Conservation (phyloP, 2,329 filamentous ascomycete genomes). For the Curvularia hawaiiensis region DNA sequence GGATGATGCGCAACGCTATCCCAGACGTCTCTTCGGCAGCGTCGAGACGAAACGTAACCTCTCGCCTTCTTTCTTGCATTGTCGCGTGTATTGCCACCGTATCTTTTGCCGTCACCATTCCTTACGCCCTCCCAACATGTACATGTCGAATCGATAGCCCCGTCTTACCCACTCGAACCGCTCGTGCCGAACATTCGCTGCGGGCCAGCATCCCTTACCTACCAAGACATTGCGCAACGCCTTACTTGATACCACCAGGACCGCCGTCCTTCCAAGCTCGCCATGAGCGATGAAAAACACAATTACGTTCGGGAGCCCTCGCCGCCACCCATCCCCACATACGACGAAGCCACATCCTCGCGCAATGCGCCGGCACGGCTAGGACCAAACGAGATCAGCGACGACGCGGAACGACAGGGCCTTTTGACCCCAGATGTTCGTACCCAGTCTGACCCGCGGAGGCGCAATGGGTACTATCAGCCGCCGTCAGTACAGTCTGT, state of each 20-base stretch:
- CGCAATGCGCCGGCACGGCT: slow-evolving; percentile 55
- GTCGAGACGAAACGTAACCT: slow-evolving; percentile 8
- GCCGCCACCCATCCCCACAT: slow-evolving; percentile 74
- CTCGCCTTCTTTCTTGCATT: slow-evolving; percentile 10
- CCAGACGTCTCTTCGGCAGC: slow-evolving; percentile 19
- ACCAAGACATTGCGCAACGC: slow-evolving; percentile 8
- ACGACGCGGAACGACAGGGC: slow-evolving; percentile 77
- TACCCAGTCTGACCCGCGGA: slow-evolving; percentile 37
- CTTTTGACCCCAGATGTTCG: slow-evolving; percentile 63
- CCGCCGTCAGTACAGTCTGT: slow-evolving; percentile 84
- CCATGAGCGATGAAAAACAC: slow-evolving; percentile 50
- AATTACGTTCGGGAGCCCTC: slow-evolving; percentile 52
- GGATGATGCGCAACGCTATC: slow-evolving; percentile 25
- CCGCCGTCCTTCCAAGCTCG: slow-evolving; percentile 19
- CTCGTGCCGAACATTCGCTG: slow-evolving; percentile 16
- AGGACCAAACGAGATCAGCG: slow-evolving; percentile 65
- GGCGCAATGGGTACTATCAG: slow-evolving; percentile 63
- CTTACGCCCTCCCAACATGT: slow-evolving; percentile 30
- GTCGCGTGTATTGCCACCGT: slow-evolving; percentile 11
- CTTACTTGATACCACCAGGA: slow-evolving; percentile 13
- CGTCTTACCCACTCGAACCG: slow-evolving; percentile 5
- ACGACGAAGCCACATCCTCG: slow-evolving; percentile 77
- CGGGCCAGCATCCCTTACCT: slow-evolving; percentile 12
- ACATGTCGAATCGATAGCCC: slow-evolving; percentile 33
- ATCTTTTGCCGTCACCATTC: slow-evolving; percentile 19